These are phyloP conservation scores for Talaromyces sp. DNA, from an alignment of 2,329 filamentous ascomycete species.

Conservation along the genomic window DNA sequence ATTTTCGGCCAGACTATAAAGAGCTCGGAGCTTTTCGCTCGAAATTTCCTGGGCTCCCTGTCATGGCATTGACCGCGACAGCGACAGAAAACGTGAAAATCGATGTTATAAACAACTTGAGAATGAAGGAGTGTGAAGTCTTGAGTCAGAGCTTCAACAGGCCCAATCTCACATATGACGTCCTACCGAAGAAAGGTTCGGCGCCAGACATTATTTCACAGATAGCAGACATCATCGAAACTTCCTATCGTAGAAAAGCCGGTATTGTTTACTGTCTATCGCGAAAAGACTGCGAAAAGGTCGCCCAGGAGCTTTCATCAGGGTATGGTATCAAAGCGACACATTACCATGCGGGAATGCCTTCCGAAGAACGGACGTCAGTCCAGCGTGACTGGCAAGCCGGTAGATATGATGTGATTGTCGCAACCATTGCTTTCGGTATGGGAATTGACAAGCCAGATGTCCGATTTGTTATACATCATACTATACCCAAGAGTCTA, in stretches of 20 bases:
- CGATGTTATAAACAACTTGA: conserved; percentile 88
- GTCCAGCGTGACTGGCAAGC: conserved; percentile 81
- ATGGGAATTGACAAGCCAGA: conserved; percentile 99
- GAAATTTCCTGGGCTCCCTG: conserved; percentile 72
- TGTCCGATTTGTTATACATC: conserved; percentile 93
- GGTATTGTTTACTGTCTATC: conserved; percentile 95
- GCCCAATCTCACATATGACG: conserved; percentile 89
- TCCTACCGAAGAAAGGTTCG: conserved; percentile 66
- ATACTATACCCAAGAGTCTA: conserved; percentile 86
- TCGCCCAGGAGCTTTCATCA: conserved; percentile 65
- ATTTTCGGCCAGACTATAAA: conserved; percentile 96
- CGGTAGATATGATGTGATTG: conserved; percentile 78
- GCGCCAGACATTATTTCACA: conserved; percentile 48
- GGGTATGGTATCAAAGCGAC: conserved; percentile 66
- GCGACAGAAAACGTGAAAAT: conserved; percentile 89
- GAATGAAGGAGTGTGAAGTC: conserved; percentile 71
- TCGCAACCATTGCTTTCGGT: conserved; percentile 96
- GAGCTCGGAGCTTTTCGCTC: conserved; percentile 69
- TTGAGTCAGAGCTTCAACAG: conserved; percentile 95
- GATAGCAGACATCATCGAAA: conserved; percentile 61
- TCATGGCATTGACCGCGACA: conserved; percentile 94
- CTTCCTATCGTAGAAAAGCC: conserved; percentile 66
- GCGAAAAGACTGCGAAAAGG: conserved; percentile 73
- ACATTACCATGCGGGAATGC: conserved; percentile 83
- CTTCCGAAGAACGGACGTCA: conserved; percentile 61